Base-by-base conservation (phyloP, 192 early-diverging fungal species). In the Backusella sp. region DNA sequence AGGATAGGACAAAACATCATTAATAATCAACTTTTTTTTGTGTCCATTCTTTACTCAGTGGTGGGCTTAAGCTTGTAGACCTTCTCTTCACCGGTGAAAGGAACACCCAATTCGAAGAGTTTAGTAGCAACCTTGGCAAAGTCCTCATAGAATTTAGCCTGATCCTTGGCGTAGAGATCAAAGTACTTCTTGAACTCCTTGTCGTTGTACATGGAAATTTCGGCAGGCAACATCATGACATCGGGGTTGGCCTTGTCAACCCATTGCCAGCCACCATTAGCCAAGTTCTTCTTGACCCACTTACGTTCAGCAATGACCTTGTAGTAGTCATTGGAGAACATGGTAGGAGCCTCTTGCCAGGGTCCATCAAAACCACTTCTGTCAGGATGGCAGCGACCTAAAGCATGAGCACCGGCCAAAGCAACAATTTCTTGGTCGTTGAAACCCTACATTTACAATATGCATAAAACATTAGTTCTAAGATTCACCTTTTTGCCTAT, bases 251-350 rank as follows among this genome's bases (percentile, higher is more conserved):
- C 81, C 85, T 96, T 94, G 83, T 96, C 95, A 68, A 90, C 92
- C 79, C 84, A 97, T 87, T 98, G 97, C 85, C 89, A 86, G 7
- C 94, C 92, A 23, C 97, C 97, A 68, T 82, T 80, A 90, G 92
- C 94, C 44, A 78, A 66, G 41, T 84, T 83, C 84, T 91, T 91
- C 76, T 90, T 88, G 30, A 90, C 86, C 96, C 96, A 98, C 70
- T 90, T 90, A 81, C 93, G 91, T 17, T 86, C 81, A 36, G 95
- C 81, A 15, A 98, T 86, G 80, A 92, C 90, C 46, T 88, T 95
- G 84, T 82, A 98, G 87, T 90, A 97, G 62, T 90, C 88, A 85
- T 99, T 99, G 73, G 94, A 92, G 86, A 99, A 96, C 49, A 87
- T 83, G 6, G 92, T 98, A 9, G 96, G 96, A 7, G 95, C 89